Evolutionary conservation across 2,329 filamentous ascomycete genomes (phyloP).

Genomic region (Aspergillus flavus): DNA sequence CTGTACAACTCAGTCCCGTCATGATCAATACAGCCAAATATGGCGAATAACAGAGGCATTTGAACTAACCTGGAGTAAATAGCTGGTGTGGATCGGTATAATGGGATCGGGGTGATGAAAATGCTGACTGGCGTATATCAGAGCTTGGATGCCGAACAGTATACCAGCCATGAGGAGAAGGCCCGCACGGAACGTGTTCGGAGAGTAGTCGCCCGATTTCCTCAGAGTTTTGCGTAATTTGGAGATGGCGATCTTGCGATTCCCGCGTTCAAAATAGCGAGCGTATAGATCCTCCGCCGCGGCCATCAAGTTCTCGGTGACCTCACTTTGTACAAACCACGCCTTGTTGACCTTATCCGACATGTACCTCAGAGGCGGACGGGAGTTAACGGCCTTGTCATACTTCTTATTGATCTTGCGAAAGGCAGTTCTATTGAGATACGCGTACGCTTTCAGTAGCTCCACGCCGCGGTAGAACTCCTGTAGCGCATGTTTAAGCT

Average conservation of each 20-base stretch:
- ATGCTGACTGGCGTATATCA: conserved; percentile 60
- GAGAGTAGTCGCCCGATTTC: conserved; percentile 61
- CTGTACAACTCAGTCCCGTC: conserved; percentile 48
- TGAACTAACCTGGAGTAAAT: conserved; percentile 65
- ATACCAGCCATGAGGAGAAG: conserved; percentile 69
- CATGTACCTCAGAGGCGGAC: conserved; percentile 79
- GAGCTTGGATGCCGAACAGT: conserved; percentile 67
- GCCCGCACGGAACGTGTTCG: conserved; percentile 62
- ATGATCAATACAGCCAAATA: neutral
- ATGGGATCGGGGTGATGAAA: conserved; percentile 54
- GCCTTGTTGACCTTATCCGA: conserved; percentile 87
- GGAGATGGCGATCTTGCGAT: conserved; percentile 85
- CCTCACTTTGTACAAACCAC: conserved; percentile 88
- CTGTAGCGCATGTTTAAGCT: conserved; percentile 86
- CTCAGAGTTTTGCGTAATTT: conserved; percentile 76
- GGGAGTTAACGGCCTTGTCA: conserved; percentile 83
- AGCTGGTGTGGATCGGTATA: conserved; percentile 60
- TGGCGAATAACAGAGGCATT: neutral
- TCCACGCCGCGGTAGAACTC: conserved; percentile 94
- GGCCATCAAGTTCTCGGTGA: conserved; percentile 77
- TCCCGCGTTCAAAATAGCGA: conserved; percentile 90
- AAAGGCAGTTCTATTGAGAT: conserved; percentile 90
- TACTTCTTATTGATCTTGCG: conserved; percentile 99
- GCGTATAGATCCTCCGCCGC: conserved; percentile 89
- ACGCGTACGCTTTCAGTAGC: conserved; percentile 84